These are phyloP conservation scores for Wallacemonas collosoma DNA, from an alignment of 208 protist species.

Conservation along the genomic window DNA sequence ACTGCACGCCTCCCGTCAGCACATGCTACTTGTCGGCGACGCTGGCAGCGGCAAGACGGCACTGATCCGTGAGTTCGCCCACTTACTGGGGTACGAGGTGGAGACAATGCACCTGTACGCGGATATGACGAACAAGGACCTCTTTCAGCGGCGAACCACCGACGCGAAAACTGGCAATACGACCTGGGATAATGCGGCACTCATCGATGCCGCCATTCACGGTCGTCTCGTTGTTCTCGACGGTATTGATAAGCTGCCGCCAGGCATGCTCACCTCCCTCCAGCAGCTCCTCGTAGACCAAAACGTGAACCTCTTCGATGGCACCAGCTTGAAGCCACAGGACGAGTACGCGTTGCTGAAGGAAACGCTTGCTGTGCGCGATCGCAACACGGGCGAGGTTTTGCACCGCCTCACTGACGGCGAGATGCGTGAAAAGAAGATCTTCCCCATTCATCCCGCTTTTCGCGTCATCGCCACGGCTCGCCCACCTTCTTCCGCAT, in stretches of 20 bases:
- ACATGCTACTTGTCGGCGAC: slow-evolving; percentile 85
- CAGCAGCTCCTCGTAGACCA: slow-evolving; percentile 85
- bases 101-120: slow-evolving; percentile 89
- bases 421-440: slow-evolving; percentile 51
- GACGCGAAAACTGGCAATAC: slow-evolving; percentile 80
- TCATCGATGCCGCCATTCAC: slow-evolving; percentile 83
- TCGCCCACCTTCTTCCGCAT: slow-evolving; percentile 33
- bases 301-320: slow-evolving; percentile 77
- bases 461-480: slow-evolving; percentile 92
- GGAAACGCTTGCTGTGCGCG: slow-evolving; percentile 28
- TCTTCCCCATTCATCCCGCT: slow-evolving; percentile 87
- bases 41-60: slow-evolving; percentile 92
- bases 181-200: slow-evolving; percentile 83
- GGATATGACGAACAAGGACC: slow-evolving; percentile 95
- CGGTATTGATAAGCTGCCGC: slow-evolving; percentile 88
- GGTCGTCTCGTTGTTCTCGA: slow-evolving; percentile 92
- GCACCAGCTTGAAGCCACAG: slow-evolving; percentile 77
- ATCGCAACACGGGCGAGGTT: slow-evolving; percentile 20
- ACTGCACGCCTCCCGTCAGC: slow-evolving; percentile 63
- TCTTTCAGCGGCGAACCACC: slow-evolving; percentile 94
- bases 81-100: slow-evolving; percentile 62
- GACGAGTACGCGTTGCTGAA: slow-evolving; percentile 67
- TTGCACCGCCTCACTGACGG: slow-evolving; percentile 32
- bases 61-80: slow-evolving; percentile 74
- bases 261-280: slow-evolving; percentile 78